Percentiles rank a stretch among this genome's conserved stretches.
Conservation (phyloP, 192 early-diverging fungal genomes). For the Mortierella alpina region DNA sequence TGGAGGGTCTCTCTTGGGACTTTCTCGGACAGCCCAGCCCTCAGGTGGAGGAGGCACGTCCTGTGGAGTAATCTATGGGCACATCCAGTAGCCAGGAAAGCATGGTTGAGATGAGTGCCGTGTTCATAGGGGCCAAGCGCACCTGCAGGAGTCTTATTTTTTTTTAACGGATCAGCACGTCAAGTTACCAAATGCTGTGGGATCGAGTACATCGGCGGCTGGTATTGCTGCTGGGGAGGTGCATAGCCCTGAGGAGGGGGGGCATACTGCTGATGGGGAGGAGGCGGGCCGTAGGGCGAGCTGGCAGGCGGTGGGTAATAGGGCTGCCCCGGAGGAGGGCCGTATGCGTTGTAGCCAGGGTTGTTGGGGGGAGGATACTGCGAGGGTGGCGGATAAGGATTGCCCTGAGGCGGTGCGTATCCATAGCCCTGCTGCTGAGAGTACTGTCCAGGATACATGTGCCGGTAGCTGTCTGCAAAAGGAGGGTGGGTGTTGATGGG, state of each 20-base stretch:
- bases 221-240: slow-evolving; percentile 24
- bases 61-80: slow-evolving; percentile 13
- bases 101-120: background rate
- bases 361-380: background rate
- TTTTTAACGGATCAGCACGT: slow-evolving; percentile 8
- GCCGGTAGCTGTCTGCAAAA: background rate
- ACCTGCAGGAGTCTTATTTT: background rate
- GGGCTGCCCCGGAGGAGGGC: slow-evolving; percentile 13
- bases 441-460: slow-evolving; percentile 30
- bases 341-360: slow-evolving; percentile 8
- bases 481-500: background rate
- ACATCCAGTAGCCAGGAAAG: background rate
- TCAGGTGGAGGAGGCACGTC: slow-evolving; percentile 23
- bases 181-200: slow-evolving; percentile 27
- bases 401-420: background rate
- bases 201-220: slow-evolving; percentile 4
- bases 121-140: slow-evolving; percentile 4
- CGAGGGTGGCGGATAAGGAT: slow-evolving; percentile 5
- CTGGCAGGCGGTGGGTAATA: slow-evolving; percentile 27
- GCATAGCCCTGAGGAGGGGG: slow-evolving; percentile 7
- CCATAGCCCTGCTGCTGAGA: slow-evolving; percentile 12
- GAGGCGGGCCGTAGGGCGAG: slow-evolving; percentile 7
- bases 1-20: slow-evolving; percentile 28
- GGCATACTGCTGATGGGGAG: background rate
- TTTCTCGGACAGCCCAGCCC: slow-evolving; percentile 25